Conservation (phyloP, 345 rosid genomes). For the Lenwebbia sp. region DNA sequence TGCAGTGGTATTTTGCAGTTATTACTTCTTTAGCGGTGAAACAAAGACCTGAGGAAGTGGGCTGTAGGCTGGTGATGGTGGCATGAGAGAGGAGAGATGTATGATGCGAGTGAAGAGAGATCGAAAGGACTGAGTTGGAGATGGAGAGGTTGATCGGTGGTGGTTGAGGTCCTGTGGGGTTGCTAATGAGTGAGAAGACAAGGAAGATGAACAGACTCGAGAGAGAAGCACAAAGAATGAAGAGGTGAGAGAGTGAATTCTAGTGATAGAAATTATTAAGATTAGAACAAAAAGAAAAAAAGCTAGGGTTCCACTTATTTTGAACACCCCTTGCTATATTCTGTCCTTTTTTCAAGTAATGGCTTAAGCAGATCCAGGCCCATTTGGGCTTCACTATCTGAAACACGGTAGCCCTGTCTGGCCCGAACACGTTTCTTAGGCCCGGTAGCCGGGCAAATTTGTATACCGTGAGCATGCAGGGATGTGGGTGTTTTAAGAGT, state of each 20-base stretch:
- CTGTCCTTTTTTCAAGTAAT: background rate
- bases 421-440: background rate
- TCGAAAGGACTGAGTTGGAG: background rate
- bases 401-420: background rate
- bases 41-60: background rate
- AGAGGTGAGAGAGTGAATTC: background rate
- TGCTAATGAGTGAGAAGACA: background rate
- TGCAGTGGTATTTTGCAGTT: background rate
- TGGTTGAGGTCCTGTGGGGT: background rate
- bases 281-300: background rate
- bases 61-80: background rate
- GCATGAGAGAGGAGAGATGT: background rate
- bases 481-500: background rate
- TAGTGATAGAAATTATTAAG: background rate
- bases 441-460: background rate
- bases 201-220: background rate
- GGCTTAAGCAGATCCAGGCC: background rate
- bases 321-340: background rate
- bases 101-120: background rate
- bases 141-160: background rate
- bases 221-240: background rate
- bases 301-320: background rate
- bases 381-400: background rate
- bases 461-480: background rate
- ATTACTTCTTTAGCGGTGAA: background rate